phyloP scores from a whole-genome alignment of 1,284 basidiomycete species.

The Boletus semigastroideus region DNA sequence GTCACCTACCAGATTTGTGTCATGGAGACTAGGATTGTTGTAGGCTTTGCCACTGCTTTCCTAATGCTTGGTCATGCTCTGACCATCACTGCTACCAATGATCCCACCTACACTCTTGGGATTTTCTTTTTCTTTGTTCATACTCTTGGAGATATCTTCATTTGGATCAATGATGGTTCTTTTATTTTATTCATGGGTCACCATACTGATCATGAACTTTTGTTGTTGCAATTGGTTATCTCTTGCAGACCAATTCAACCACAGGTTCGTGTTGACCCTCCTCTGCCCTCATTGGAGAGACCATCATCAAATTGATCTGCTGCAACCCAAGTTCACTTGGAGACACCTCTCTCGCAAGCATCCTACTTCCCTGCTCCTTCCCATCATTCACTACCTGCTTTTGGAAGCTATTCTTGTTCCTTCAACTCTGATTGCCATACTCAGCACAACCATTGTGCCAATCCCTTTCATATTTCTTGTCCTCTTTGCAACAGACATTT shows the following conservation, averaged over 20 bases:
- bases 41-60: not conserved
- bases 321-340: not conserved
- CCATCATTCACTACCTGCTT: too few relatives aligned
- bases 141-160: too few relatives aligned
- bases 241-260: too few relatives aligned
- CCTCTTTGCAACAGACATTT: not conserved
- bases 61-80: not conserved
- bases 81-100: not conserved
- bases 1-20: too few relatives aligned
- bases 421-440: rapidly evolving
- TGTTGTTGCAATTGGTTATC: too few relatives aligned
- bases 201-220: too few relatives aligned
- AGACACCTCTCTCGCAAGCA: not conserved
- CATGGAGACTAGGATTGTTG: too few relatives aligned
- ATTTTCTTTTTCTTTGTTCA: too few relatives aligned
- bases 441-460: too few relatives aligned
- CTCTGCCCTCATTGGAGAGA: not conserved
- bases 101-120: rapidly evolving
- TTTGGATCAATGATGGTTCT: too few relatives aligned
- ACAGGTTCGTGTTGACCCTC: too few relatives aligned
- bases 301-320: not conserved
- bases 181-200: too few relatives aligned
- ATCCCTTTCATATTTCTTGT: not conserved
- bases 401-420: rapidly evolving
- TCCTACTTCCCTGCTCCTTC: not conserved